phyloP scores from a whole-genome alignment of 2,329 filamentous ascomycete genomes.

The Sarocladiaceae sp. region DNA sequence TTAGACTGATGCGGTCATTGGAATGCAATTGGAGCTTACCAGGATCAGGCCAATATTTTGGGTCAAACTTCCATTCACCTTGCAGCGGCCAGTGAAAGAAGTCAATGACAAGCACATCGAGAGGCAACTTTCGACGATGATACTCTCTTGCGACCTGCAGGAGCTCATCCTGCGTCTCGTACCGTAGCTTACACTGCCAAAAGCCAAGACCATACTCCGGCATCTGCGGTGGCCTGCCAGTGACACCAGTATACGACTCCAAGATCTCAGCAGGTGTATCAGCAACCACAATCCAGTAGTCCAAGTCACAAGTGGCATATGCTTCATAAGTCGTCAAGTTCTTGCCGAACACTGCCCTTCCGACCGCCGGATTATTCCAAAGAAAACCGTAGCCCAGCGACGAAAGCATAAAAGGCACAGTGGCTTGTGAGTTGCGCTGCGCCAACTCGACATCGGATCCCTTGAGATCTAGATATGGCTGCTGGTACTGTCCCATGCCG shows the following conservation, averaged over 20 bases:
- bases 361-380: slow-evolving; percentile 63
- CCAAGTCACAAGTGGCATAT: slow-evolving; percentile 50
- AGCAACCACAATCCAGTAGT: slow-evolving; percentile 62
- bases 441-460: slow-evolving; percentile 60
- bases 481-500: slow-evolving; percentile 67
- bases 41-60: slow-evolving; percentile 60
- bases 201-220: slow-evolving; percentile 65
- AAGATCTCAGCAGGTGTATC: slow-evolving; percentile 52
- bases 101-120: slow-evolving; percentile 64
- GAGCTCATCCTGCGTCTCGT: slow-evolving; percentile 62
- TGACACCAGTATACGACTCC: slow-evolving; percentile 50
- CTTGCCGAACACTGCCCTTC: slow-evolving; percentile 55
- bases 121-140: slow-evolving; percentile 46
- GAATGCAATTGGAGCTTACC: slow-evolving; percentile 18
- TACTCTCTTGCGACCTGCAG: slow-evolving; percentile 58
- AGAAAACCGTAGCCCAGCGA: slow-evolving; percentile 59
- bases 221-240: slow-evolving; percentile 62
- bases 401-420: slow-evolving; percentile 58
- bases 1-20: not conserved
- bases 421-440: slow-evolving; percentile 63
- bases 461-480: slow-evolving; percentile 59
- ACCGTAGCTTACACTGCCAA: slow-evolving; percentile 65
- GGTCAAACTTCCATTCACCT: slow-evolving; percentile 65
- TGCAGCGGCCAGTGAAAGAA: slow-evolving; percentile 66
- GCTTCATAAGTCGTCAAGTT: slow-evolving; percentile 61